Base-by-base conservation (phyloP, 2,329 filamentous ascomycete genomes). In the Pseudopyricularia cyperi region DNA sequence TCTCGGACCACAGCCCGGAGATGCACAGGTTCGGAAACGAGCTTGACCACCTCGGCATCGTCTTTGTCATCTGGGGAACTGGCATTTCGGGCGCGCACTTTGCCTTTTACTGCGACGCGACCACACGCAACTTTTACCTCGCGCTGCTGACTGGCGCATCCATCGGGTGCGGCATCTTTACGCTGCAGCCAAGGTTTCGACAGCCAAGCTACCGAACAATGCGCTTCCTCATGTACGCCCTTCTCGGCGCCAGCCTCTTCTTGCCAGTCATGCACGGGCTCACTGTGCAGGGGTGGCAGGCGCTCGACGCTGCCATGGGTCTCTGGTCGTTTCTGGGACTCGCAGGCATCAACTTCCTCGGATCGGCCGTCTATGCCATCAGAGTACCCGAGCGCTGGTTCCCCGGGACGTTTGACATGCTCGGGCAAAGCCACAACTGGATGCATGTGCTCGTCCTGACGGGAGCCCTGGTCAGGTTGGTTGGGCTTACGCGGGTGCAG, bases 311-410 rank as follows among this genome's bases (percentile, higher is more conserved):
- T 5, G 55, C 56, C 51, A 62, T 63, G 57, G 57, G 53, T 5
- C 52, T 63, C 3, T 30, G 39, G 15, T 60, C 58, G 14, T 64
- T 64, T 51, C 46, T 65, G 2, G 58, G 58, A 9, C 60, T 65
- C 4, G 61, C 57, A 4, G 9, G 55, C 8, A 55, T 64, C 34
- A 64, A 65, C 55, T 62, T 60, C 50, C 48, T 55, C 1, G 62
- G 62, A 1, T 61, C 60, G 6, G 58, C 57, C 9, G 46, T 60
- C 5, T 63, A 64, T 50, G 62, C 58, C 12, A 52, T 52, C 19
- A 52, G 61, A 15, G 52, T 64, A 14, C 63, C 61, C 1, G 63
- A 65, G 55, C 46, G 62, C 11, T 64, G 61, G 62, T 63, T 56
- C 48, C 62, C 62, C 0, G 46, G 55, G 6, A 55, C 49, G 0